Conservation (phyloP, 2,329 filamentous ascomycete species). For the Pyrenochaeta sp. region DNA sequence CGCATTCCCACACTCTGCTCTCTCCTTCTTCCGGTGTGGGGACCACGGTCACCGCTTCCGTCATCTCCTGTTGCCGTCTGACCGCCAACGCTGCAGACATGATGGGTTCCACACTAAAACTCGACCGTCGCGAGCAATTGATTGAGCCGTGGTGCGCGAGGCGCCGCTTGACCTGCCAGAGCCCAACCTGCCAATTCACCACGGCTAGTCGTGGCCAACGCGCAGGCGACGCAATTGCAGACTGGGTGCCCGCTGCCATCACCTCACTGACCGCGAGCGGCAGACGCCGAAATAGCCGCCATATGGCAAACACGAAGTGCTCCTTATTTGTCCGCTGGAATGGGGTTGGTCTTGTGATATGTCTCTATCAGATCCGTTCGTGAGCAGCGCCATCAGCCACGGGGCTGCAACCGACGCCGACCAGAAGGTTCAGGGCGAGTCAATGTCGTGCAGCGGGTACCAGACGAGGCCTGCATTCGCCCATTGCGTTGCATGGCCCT, state of each 20-base stretch:
- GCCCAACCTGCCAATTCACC: constrained; percentile 27
- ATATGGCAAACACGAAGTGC: constrained; percentile 28
- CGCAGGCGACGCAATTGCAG: constrained; percentile 21
- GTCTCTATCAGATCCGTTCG: constrained; percentile 22
- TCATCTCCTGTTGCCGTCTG: constrained; percentile 28
- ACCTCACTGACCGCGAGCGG: constrained; percentile 7
- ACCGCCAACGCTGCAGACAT: constrained; percentile 30
- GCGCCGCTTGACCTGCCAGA: constrained; percentile 19
- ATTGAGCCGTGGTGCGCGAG: too few relatives aligned
- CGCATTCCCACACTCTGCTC: constrained; percentile 4
- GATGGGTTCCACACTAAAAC: constrained; percentile 33
- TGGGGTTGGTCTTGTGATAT: constrained; percentile 43
- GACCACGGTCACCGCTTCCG: constrained; percentile 31
- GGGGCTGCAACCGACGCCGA: constrained; percentile 36
- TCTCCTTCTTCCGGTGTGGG: constrained; percentile 10
- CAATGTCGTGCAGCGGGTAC: constrained; percentile 42
- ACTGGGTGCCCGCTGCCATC: constrained; percentile 12
- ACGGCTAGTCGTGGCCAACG: constrained; percentile 16
- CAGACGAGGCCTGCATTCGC: constrained; percentile 30
- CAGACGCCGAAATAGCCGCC: constrained; percentile 35
- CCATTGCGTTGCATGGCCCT: constrained; percentile 24
- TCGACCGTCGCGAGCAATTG: too few relatives aligned
- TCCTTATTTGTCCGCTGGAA: constrained; percentile 11
- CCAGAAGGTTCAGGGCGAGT: constrained; percentile 32
- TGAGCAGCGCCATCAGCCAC: constrained; percentile 36